These are phyloP conservation scores for Cladosporium sp. DNA, from an alignment of 2,329 filamentous ascomycete genomes.

Conservation along the genomic window DNA sequence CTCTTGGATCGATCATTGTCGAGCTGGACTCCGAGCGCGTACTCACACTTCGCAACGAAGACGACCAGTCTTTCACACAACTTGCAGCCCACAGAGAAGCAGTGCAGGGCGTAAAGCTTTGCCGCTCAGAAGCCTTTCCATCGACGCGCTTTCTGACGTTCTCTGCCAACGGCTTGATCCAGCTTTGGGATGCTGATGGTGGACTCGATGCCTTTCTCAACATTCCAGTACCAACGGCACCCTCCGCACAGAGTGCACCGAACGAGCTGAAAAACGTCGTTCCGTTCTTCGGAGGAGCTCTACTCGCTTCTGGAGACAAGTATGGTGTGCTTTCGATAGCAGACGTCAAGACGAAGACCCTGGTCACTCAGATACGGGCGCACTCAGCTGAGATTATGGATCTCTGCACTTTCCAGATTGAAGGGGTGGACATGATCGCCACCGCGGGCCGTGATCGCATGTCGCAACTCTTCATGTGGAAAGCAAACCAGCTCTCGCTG, in stretches of 20 bases:
- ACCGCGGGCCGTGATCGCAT: conserved; percentile 85
- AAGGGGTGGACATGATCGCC: conserved; percentile 64
- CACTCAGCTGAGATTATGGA: conserved; percentile 82
- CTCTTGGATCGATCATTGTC: conserved; percentile 32
- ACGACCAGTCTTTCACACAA: conserved; percentile 24
- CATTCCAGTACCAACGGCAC: conserved; percentile 51
- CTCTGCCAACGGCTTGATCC: conserved; percentile 74
- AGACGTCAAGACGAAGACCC: conserved; percentile 58
- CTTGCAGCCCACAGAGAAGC: conserved; percentile 56
- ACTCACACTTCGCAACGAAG: conserved; percentile 11
- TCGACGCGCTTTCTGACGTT: conserved; percentile 80
- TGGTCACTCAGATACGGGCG: conserved; percentile 71
- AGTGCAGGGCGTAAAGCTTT: conserved; percentile 65
- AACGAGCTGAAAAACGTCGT: conserved; percentile 58
- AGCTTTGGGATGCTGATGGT: conserved; percentile 78
- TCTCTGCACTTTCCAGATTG: conserved; percentile 66
- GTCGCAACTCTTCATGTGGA: conserved; percentile 80
- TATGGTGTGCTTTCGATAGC: conserved; percentile 67
- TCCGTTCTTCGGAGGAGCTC: conserved; percentile 57
- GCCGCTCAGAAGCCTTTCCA: conserved; percentile 57
- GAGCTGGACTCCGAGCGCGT: conserved; percentile 24
- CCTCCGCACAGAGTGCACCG: conserved; percentile 9
- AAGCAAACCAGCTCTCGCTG: conserved; percentile 48
- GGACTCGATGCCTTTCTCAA: conserved; percentile 60
- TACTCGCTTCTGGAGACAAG: conserved; percentile 80